Percentiles rank a stretch among this genome's conserved stretches.
These are phyloP conservation scores for Middelhovenomyces tepae DNA, from an alignment of 805 yeast genomes.

Conservation along the genomic window DNA sequence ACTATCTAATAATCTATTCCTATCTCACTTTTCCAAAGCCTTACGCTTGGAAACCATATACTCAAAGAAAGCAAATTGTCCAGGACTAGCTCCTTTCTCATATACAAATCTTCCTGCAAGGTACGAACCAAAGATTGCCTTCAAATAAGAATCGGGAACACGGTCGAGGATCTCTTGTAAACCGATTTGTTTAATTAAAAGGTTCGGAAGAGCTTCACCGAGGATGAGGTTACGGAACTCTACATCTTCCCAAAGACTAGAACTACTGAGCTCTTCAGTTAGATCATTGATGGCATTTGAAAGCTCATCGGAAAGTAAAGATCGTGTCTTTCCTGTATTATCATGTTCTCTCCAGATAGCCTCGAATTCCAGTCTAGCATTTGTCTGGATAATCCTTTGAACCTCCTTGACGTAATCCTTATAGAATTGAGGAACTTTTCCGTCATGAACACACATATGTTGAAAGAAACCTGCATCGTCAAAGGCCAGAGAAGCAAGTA, in stretches of 20 bases:
- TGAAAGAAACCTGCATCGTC: constrained; percentile 74
- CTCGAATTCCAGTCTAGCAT: constrained; percentile 80
- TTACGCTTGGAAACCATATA: constrained; percentile 29
- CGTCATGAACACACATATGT: constrained; percentile 58
- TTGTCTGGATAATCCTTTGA: constrained; percentile 61
- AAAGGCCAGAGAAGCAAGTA: constrained; percentile 85
- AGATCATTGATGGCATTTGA: constrained; percentile 77
- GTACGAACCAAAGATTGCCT: constrained; percentile 80
- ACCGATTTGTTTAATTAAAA: constrained; percentile 52
- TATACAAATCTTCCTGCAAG: constrained; percentile 81
- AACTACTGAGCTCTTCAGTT: constrained; percentile 74
- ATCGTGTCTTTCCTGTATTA: constrained; percentile 50
- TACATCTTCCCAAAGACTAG: constrained; percentile 77
- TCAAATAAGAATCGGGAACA: constrained; percentile 81
- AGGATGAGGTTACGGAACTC: constrained; percentile 71
- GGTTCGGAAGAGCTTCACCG: constrained; percentile 65
- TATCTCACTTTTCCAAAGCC: neutral
- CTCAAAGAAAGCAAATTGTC: constrained; percentile 46
- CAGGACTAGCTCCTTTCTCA: constrained; percentile 68
- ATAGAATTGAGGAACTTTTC: constrained; percentile 62
- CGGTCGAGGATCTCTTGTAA: constrained; percentile 59
- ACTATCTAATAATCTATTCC: neutral
- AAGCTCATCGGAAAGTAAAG: constrained; percentile 67
- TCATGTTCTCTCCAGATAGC: constrained; percentile 74
- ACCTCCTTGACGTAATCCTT: constrained; percentile 76